Evolutionary conservation across 1,284 basidiomycete genomes (phyloP).

Genomic region (Paramarasmius palmivorus): DNA sequence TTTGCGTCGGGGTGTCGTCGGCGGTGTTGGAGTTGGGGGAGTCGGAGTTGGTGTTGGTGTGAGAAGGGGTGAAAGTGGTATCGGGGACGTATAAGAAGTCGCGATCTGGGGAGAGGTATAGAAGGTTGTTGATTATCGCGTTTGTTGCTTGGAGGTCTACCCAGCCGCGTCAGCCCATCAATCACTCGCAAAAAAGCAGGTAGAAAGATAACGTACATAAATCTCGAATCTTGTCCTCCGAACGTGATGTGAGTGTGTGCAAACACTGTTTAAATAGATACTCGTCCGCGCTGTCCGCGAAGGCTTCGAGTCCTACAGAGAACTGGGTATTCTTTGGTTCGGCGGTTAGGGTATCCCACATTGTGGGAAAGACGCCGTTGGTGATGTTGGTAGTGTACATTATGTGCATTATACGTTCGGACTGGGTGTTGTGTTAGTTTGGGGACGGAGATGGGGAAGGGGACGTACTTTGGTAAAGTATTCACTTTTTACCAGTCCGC

Average conservation of each 20-base stretch:
- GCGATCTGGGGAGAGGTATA: constrained; percentile 67
- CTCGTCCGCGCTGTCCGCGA: constrained; percentile 73
- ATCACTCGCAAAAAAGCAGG: neutral
- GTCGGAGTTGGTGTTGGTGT: neutral
- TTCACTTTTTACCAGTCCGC: constrained; percentile 36
- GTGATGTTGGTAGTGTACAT: constrained; percentile 41
- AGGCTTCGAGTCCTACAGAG: constrained; percentile 64
- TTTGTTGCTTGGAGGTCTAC: constrained; percentile 63
- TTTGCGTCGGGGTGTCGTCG: too few species aligned
- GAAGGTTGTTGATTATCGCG: constrained; percentile 60
- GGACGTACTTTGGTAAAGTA: constrained; percentile 46
- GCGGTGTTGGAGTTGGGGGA: too few species aligned
- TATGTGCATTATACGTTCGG: constrained; percentile 48
- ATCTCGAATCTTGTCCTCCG: constrained; percentile 57
- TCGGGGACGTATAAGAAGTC: constrained; percentile 73
- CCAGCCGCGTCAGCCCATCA: constrained; percentile 7
- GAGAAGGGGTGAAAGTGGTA: constrained; percentile 22
- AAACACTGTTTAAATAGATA: constrained; percentile 77
- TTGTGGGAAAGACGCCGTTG: constrained; percentile 41
- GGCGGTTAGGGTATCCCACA: constrained; percentile 41
- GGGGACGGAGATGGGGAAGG: neutral
- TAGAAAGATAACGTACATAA: constrained; percentile 55
- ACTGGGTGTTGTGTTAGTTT: constrained; percentile 16
- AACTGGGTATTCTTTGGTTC: constrained; percentile 40
- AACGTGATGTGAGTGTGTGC: constrained; percentile 57